Conservation (phyloP, 257 asterid genomes). For the Fraxinus quadrangulata region DNA sequence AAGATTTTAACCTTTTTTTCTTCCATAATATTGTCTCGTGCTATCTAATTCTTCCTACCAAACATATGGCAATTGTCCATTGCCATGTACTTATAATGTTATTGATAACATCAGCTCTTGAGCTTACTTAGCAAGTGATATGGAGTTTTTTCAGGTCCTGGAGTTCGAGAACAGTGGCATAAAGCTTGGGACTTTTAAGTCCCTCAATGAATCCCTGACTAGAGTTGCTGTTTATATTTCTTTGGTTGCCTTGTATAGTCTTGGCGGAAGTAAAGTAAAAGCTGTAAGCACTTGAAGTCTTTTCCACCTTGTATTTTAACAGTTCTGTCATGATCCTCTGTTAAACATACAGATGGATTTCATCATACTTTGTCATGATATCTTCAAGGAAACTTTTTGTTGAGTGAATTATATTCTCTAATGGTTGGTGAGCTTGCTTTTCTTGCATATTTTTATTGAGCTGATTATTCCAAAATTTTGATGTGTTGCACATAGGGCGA, state of each 20-base stretch:
- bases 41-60: background rate
- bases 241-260: conserved; percentile 83
- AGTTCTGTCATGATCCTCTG: background rate
- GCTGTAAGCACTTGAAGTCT: conserved; percentile 62
- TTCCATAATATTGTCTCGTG: background rate
- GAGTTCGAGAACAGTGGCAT: conserved; percentile 80
- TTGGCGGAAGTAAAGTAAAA: conserved; percentile 99
- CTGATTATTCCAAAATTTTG: conserved; percentile 17
- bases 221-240: conserved; percentile 92
- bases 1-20: background rate
- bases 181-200: conserved; percentile 79
- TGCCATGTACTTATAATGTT: background rate
- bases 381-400: background rate
- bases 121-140: conserved; percentile 15
- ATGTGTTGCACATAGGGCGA: conserved; percentile 64
- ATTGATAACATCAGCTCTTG: background rate
- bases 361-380: background rate
- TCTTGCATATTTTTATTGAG: conserved; percentile 13
- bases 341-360: conserved; percentile 16
- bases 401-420: background rate
- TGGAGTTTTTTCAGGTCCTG: conserved; percentile 61
- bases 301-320: conserved; percentile 18
- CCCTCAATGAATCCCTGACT: conserved; percentile 90
- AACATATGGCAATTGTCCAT: background rate
- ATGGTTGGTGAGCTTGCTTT: conserved; percentile 7